Evolutionary conservation across 2,329 filamentous ascomycete species (phyloP).

Genomic region (Colletotrichum sp.): DNA sequence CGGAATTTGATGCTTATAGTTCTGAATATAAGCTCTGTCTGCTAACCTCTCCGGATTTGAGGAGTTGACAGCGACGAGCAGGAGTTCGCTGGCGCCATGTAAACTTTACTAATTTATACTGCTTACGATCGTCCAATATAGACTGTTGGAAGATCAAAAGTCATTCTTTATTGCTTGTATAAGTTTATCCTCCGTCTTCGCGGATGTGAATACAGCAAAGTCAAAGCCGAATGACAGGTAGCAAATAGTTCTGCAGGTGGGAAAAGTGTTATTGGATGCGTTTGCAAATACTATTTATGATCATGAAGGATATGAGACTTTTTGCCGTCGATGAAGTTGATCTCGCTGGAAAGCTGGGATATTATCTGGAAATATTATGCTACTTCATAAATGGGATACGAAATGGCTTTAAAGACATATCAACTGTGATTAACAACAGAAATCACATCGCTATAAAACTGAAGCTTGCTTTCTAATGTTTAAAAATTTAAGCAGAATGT

Average conservation of each 20-base stretch:
- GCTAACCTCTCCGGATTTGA: too few species aligned
- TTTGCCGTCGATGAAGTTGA: background rate
- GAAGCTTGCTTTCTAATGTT: background rate
- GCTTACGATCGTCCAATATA: too few species aligned
- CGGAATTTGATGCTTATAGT: too few species aligned
- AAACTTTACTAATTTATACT: too few species aligned
- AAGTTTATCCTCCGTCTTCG: background rate
- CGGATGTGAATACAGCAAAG: background rate
- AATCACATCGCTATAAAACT: background rate
- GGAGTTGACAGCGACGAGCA: too few species aligned
- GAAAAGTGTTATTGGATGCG: background rate
- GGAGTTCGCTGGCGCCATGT: too few species aligned
- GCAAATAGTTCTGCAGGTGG: background rate
- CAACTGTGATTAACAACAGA: fast-evolving
- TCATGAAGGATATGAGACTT: background rate
- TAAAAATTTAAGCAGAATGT: background rate
- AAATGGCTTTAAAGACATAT: background rate
- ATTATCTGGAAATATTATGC: too few species aligned
- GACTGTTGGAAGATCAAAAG: background rate
- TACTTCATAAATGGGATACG: background rate
- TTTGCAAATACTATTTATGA: background rate
- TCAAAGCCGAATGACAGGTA: background rate
- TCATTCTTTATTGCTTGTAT: background rate
- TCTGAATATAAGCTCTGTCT: too few species aligned
- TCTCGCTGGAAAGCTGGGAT: background rate